phyloP scores from a whole-genome alignment of 2,329 filamentous ascomycete genomes.

The Penicillium frequentans region DNA sequence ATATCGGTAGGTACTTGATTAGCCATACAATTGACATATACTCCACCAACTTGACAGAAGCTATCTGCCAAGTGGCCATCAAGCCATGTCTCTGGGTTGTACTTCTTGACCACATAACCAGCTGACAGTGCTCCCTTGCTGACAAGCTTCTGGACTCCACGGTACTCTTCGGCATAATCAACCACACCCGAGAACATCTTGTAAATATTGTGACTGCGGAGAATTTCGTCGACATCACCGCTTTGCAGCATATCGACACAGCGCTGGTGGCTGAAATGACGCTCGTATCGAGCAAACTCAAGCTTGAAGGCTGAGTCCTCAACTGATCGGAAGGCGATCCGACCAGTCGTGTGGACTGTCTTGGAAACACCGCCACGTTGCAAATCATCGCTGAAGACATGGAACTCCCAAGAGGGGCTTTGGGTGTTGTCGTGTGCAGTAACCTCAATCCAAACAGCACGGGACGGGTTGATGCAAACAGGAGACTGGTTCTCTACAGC shows the following conservation, averaged over 20 bases:
- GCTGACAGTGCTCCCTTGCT: background rate
- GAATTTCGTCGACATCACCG: constrained; percentile 6
- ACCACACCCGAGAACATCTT: constrained; percentile 18
- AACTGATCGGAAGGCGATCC: constrained; percentile 21
- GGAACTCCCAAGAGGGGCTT: background rate
- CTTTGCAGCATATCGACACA: constrained; percentile 14
- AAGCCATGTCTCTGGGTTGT: background rate
- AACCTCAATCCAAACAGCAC: background rate
- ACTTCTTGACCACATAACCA: background rate
- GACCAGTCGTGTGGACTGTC: constrained; percentile 26
- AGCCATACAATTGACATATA: background rate
- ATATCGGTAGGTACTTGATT: constrained; percentile 17
- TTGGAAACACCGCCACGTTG: background rate
- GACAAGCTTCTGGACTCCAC: background rate
- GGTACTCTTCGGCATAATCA: constrained; percentile 10
- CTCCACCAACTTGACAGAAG: background rate
- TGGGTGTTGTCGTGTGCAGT: background rate
- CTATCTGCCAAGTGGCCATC: background rate
- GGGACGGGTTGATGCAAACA: background rate
- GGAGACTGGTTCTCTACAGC: constrained; percentile 29
- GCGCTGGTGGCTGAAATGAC: constrained; percentile 35
- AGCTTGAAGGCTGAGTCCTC: constrained; percentile 13
- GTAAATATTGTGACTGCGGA: constrained; percentile 18
- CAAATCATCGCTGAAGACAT: background rate
- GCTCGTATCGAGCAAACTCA: constrained; percentile 32